phyloP scores from a whole-genome alignment of 768 basidiomycete genomes.

The Kwoniella heveanensis region DNA sequence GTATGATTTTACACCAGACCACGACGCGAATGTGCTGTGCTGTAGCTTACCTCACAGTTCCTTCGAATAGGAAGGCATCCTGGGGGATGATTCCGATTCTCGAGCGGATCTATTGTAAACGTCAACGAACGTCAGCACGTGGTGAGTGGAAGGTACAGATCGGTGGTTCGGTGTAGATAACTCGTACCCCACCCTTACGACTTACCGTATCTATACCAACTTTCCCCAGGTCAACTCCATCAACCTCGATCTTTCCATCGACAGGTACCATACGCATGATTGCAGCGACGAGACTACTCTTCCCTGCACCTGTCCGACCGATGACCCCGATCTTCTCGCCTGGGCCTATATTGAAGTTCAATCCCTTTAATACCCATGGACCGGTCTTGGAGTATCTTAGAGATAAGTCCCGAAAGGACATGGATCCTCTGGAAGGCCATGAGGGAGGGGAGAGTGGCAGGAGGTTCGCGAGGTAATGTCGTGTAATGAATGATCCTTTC shows the following conservation, averaged over 20 bases:
- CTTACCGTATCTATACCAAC: slow-evolving; percentile 62
- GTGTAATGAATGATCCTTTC: slow-evolving; percentile 23
- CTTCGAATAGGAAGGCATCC: slow-evolving; percentile 62
- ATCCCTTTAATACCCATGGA: slow-evolving; percentile 74
- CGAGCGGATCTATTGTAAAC: slow-evolving; percentile 42
- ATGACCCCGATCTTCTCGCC: slow-evolving; percentile 82
- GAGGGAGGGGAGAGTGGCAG: not conserved
- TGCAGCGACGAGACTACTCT: slow-evolving; percentile 57
- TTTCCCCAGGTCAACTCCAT: slow-evolving; percentile 58
- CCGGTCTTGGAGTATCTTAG: slow-evolving; percentile 9
- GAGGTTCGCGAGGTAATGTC: slow-evolving; percentile 10
- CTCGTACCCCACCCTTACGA: not conserved
- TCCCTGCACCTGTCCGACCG: slow-evolving; percentile 67
- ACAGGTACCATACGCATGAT: slow-evolving; percentile 67
- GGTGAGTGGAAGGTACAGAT: too few species aligned
- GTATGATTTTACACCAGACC: too few species aligned
- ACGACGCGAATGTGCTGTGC: too few species aligned
- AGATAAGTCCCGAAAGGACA: slow-evolving; percentile 10
- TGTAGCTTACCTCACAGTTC: slow-evolving; percentile 23
- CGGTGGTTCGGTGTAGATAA: too few species aligned
- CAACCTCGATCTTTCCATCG: slow-evolving; percentile 62
- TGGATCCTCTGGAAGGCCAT: slow-evolving; percentile 9
- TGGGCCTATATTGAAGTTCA: slow-evolving; percentile 70
- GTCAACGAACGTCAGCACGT: too few species aligned
- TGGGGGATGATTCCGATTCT: slow-evolving; percentile 72